These are phyloP conservation scores for Jasminum sambac DNA, from an alignment of 257 asterid genomes.

Conservation along the genomic window DNA sequence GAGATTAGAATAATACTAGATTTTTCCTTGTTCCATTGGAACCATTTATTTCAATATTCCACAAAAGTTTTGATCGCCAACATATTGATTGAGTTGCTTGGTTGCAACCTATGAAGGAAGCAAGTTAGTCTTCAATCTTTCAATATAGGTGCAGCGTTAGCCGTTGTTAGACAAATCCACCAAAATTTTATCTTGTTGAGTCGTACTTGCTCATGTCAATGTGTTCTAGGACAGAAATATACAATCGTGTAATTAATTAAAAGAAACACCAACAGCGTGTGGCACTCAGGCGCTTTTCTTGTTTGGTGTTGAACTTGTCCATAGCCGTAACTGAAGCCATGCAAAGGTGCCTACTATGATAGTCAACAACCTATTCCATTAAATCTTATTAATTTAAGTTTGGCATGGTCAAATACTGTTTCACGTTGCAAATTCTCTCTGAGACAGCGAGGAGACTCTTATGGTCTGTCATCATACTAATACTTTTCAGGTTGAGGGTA, in stretches of 20 bases:
- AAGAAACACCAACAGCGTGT: background rate
- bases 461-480: background rate
- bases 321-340: background rate
- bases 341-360: background rate
- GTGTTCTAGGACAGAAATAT: background rate
- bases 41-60: background rate
- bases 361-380: background rate
- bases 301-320: background rate
- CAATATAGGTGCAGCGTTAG: background rate
- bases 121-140: background rate
- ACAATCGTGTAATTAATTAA: background rate
- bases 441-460: background rate
- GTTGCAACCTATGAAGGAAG: background rate
- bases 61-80: background rate
- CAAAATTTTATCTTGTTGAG: background rate
- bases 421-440: background rate
- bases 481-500: background rate
- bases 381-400: background rate
- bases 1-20: background rate
- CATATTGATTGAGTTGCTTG: background rate
- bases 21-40: slow-evolving; percentile 8
- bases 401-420: background rate
- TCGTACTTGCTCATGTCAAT: background rate
- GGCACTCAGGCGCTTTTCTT: no score
- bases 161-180: background rate